Evolutionary conservation across 2,329 filamentous ascomycete species (phyloP), one percentile per base, ranked within the genome.

Genomic region (Aspergillus neoniger): DNA sequence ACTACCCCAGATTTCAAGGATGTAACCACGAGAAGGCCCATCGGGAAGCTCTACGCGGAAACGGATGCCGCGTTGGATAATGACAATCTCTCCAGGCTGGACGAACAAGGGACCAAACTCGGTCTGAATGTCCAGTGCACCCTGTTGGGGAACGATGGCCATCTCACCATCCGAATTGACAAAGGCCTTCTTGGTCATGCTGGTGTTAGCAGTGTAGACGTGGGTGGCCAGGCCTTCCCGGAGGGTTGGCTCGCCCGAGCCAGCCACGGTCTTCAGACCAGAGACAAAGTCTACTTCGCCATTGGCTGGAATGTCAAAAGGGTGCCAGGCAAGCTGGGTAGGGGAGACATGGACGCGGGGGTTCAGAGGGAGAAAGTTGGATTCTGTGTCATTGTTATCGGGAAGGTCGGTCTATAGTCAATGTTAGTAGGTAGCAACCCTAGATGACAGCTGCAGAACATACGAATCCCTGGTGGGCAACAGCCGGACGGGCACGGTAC

Each of bases 31-130:
- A 0, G 84, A 83, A 0, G 85, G 84, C 0, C 86, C 86, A 30
- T 86, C 79, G 2, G 85, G 83, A 0, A 89, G 74, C 2, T 79
- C 79, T n/a, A 90, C 82, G 17, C 82, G 81, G 74, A 88, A 87
- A 19, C 86, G 81, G 49, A 89, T 80, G n/a, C 88, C 88, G 12
- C 86, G 82, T 21, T 85, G 88, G 21, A 91, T 86, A 15, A 90
- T 83, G 53, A 81, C 83, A 32, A 90, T 84, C 70, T 90, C 88
- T n/a, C 87, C 87, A 0, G 87, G 88, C 4, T 87, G 85, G 5
- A 90, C 86, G 54, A 87, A 81, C 0, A 90, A 72, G 25, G 80
- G 81, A 4, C 88, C 88, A 15, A 90, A 81, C 69, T 90, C 88
- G 2, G 88, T 90, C 69, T 88, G 86, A 49, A 90, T 86, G 65